Evolutionary conservation across 345 rosid species (phyloP), one percentile per base, ranked within the genome.

Genomic region (sweet orange (Citrus sinensis)): DNA sequence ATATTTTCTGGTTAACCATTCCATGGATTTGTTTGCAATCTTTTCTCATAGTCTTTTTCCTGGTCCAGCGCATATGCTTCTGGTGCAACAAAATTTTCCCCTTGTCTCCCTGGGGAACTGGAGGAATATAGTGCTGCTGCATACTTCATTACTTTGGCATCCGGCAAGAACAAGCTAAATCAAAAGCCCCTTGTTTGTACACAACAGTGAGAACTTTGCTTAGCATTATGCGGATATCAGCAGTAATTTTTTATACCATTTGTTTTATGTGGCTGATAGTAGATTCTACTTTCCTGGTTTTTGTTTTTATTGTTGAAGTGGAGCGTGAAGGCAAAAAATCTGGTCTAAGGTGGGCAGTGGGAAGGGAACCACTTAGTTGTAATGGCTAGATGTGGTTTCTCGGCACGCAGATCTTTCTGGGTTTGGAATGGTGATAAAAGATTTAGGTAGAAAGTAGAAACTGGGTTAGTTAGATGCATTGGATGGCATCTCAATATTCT

Each of bases 71-170:
- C 98, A 67, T 94, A 92, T 83, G 88, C 92, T 79, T 94, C 98
- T 17, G 92, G 98, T 70, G 98, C 98, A 25, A 89, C 94, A 87
- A 88, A 89, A 89, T 59, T 90, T 70, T 90, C 94, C 35, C 98
- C 98, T 74, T 85, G 79, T 71, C 86, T 96, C 40, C 99, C 97
- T 66, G 85, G 81, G 81, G 98, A 96, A 82, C 78, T 96, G 39
- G 98, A 92, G 84, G 99, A 96, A 83, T 96, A 94, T 70, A 87
- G 90, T 78, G 95, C 98, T 78, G 88, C 92, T 68, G 97, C 98
- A 58, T 96, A 92, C 83, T 25, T 25, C 25, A 25, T 25, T 25
- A 25, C 25, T 92, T 92, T 67, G 86, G 89, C 84, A 92, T 94
- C 82, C 89, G 97, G 27, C 98, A 94, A 85, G 99, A 96, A 85